A percentile compares a stretch with the other conserved stretches of the same genome.
These are phyloP conservation scores for Paramecium caudatum DNA, from an alignment of 73 alveolate species.

Conservation along the genomic window DNA sequence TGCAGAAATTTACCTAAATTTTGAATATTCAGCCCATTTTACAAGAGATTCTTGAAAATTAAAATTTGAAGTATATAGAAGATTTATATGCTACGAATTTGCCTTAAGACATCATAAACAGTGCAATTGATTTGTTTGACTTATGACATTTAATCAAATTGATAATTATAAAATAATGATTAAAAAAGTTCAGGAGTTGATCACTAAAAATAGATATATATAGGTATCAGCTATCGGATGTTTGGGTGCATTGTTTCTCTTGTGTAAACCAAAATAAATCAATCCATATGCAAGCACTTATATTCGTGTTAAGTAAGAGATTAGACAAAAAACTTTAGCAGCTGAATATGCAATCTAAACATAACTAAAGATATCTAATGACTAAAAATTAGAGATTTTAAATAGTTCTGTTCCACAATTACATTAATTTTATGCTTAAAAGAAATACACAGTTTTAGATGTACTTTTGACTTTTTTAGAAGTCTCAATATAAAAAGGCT, in stretches of 20 bases:
- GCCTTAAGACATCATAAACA: no score
- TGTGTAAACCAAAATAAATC: not conserved
- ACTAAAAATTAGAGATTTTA: not conserved
- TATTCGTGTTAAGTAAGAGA: constrained; percentile 21
- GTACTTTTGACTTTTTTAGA: constrained; percentile 4
- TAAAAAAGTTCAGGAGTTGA: not conserved
- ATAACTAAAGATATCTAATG: not conserved
- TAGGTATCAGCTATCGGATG: not conserved
- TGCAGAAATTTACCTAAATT: no score
- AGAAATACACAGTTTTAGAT: constrained; percentile 20
- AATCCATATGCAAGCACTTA: constrained; percentile 20
- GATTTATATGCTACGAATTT: no score
- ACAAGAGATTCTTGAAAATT: no score
- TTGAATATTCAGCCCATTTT: no score
- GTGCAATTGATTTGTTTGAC: no score
- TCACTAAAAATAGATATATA: not conserved
- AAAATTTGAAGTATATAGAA: no score
- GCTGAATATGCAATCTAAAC: not conserved
- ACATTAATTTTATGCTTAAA: not conserved
- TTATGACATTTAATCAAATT: no score
- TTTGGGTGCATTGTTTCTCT: not conserved
- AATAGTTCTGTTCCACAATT: constrained; percentile 9
- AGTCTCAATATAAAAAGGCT: not conserved
- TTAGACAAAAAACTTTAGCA: not conserved
- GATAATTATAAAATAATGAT: not conserved